These are phyloP conservation scores for Euryodendron excelsum DNA, from an alignment of 148 eudicot species.

Conservation along the genomic window DNA sequence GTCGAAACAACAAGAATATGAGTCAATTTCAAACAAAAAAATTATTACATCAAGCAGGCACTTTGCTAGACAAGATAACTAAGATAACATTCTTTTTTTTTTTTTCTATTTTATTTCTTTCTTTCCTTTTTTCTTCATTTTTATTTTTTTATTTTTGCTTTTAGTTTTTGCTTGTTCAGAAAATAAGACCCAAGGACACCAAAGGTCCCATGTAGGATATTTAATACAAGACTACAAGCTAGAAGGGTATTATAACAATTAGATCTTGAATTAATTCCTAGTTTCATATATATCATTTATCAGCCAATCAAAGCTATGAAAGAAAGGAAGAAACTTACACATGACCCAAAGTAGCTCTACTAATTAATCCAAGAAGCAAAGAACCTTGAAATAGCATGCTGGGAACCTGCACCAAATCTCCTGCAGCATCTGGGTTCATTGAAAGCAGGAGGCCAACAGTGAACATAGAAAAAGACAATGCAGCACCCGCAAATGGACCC, in stretches of 20 bases:
- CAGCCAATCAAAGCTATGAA: not conserved
- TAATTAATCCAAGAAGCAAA: constrained; percentile 89
- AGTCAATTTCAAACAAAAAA: not conserved
- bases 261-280: not conserved
- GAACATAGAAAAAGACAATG: constrained; percentile 81
- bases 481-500: constrained; percentile 89
- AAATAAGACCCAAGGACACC: constrained; percentile 27
- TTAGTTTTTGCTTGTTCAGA: too few species aligned
- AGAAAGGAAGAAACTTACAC: constrained; percentile 55
- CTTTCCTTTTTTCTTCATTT: too few species aligned
- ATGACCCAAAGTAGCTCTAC: constrained; percentile 87
- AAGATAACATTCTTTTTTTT: not conserved
- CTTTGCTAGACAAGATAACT: not conserved
- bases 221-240: too few species aligned
- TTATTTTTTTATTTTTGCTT: too few species aligned
- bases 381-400: constrained; percentile 93
- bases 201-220: too few species aligned
- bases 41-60: not conserved
- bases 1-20: constrained; percentile 12
- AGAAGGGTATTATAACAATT: not conserved
- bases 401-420: constrained; percentile 89
- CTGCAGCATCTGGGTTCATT: constrained; percentile 64
- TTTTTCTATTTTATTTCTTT: not conserved
- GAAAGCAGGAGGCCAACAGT: constrained; percentile 85
- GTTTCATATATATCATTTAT: not conserved